Evolutionary conservation across 768 basidiomycete species (phyloP).

Genomic region (Gyrodon lividus): DNA sequence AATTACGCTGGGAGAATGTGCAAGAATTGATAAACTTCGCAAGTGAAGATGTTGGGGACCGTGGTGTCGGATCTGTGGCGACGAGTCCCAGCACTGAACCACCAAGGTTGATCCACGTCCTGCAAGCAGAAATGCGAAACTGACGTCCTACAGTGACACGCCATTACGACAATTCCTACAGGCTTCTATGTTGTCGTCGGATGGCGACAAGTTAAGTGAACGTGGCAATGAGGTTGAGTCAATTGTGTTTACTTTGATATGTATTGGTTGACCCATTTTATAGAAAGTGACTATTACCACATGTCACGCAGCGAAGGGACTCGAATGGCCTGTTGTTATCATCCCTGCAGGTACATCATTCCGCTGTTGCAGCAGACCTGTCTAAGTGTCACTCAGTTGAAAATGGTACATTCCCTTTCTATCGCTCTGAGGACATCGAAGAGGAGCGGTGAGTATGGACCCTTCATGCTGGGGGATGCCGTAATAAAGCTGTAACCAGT

Average conservation of each 20-base stretch:
- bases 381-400: conserved; percentile 44
- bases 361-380: not conserved
- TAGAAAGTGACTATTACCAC: conserved; percentile 85
- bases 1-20: conserved; percentile 82
- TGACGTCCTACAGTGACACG: conserved; percentile 39
- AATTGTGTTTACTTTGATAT: not conserved
- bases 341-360: conserved; percentile 58
- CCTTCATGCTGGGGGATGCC: not conserved
- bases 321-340: conserved; percentile 92
- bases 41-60: conserved; percentile 47
- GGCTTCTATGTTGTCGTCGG: conserved; percentile 80
- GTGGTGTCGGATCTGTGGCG: not conserved
- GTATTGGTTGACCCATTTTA: not conserved
- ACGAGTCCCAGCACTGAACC: not conserved
- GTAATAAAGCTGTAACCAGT: conserved; percentile 34
- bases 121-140: not conserved
- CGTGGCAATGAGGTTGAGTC: conserved; percentile 42
- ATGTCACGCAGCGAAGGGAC: conserved; percentile 86
- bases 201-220: conserved; percentile 62
- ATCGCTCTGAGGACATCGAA: conserved; percentile 69
- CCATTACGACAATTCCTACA: conserved; percentile 73
- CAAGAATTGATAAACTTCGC: conserved; percentile 82
- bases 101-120: not conserved
- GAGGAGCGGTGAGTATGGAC: conserved; percentile 65
- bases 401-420: conserved; percentile 71